These are phyloP conservation scores for Coemansia sp. DNA, from an alignment of 192 early-diverging fungal genomes.

Conservation along the genomic window DNA sequence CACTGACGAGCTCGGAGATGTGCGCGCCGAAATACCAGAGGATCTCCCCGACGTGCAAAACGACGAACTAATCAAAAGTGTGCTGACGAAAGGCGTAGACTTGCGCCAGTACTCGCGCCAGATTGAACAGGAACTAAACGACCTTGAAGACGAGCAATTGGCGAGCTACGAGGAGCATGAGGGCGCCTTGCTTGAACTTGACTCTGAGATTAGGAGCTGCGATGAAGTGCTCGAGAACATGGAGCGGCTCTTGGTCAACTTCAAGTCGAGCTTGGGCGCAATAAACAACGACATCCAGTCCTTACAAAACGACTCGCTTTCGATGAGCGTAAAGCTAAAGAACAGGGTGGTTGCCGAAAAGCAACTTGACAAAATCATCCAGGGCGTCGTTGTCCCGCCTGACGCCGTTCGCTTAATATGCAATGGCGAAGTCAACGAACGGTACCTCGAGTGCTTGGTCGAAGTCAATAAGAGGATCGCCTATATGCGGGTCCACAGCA, in stretches of 20 bases:
- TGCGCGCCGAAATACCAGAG: not conserved
- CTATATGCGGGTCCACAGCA: slow-evolving; percentile 70
- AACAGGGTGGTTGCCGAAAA: slow-evolving; percentile 84
- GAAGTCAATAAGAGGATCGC: slow-evolving; percentile 90
- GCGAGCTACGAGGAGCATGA: slow-evolving; percentile 48
- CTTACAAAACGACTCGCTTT: slow-evolving; percentile 78
- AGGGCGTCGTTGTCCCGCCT: slow-evolving; percentile 83
- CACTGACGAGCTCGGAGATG: slow-evolving; percentile 22
- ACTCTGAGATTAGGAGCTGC: slow-evolving; percentile 60
- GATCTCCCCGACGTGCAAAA: slow-evolving; percentile 67
- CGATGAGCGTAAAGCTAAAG: slow-evolving; percentile 78
- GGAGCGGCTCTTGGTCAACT: slow-evolving; percentile 81
- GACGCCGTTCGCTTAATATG: slow-evolving; percentile 79
- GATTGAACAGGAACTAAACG: slow-evolving; percentile 71
- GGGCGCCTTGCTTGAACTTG: slow-evolving; percentile 35
- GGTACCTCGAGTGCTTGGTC: slow-evolving; percentile 77
- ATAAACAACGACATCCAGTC: slow-evolving; percentile 87
- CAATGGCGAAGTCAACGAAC: slow-evolving; percentile 90
- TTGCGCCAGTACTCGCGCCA: slow-evolving; percentile 81
- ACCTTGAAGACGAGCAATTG: slow-evolving; percentile 68
- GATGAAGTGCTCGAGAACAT: slow-evolving; percentile 80
- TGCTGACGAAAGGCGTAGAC: slow-evolving; percentile 79
- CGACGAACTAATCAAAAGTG: slow-evolving; percentile 80
- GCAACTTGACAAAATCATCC: slow-evolving; percentile 70
- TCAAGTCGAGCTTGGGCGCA: slow-evolving; percentile 83